phyloP scores from a whole-genome alignment of 164 flowering plant genomes.

The Hamamelis virginiana region DNA sequence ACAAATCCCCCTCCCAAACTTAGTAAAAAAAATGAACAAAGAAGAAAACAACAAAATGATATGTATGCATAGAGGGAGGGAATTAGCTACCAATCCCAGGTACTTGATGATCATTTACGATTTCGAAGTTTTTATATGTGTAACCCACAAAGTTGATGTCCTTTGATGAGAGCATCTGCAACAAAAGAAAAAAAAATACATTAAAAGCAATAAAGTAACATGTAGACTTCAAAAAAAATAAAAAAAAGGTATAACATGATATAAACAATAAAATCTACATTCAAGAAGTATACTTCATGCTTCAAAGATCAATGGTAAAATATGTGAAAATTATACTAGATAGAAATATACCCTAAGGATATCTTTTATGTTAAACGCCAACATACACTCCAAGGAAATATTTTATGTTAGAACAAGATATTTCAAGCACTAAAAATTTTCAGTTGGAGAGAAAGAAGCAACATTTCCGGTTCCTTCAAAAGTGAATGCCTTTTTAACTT shows the following conservation, averaged over 20 bases:
- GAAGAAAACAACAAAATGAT: not conserved
- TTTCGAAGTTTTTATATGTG: conserved; percentile 60
- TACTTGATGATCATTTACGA: conserved; percentile 47
- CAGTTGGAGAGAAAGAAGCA: too few species aligned
- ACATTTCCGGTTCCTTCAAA: too few species aligned
- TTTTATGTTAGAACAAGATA: too few species aligned
- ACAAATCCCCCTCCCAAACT: not conserved
- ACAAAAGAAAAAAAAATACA: conserved; percentile 8
- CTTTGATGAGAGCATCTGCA: conserved; percentile 62
- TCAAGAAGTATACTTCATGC: not conserved
- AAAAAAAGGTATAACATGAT: not conserved
- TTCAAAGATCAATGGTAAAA: not conserved
- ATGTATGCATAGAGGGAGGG: not conserved
- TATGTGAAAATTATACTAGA: not conserved
- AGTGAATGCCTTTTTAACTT: too few species aligned
- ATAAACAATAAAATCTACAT: not conserved
- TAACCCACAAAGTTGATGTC: conserved; percentile 62
- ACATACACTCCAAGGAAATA: too few species aligned
- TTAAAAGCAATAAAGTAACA: conserved; percentile 4
- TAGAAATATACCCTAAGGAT: too few species aligned
- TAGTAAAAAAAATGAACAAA: not conserved
- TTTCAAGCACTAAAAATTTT: too few species aligned
- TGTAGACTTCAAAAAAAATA: not conserved
- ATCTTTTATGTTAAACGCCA: too few species aligned
- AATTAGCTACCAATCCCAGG: conserved; percentile 47